Base-by-base conservation (phyloP, 2,329 filamentous ascomycete species). In the Aspergillus sergii region DNA sequence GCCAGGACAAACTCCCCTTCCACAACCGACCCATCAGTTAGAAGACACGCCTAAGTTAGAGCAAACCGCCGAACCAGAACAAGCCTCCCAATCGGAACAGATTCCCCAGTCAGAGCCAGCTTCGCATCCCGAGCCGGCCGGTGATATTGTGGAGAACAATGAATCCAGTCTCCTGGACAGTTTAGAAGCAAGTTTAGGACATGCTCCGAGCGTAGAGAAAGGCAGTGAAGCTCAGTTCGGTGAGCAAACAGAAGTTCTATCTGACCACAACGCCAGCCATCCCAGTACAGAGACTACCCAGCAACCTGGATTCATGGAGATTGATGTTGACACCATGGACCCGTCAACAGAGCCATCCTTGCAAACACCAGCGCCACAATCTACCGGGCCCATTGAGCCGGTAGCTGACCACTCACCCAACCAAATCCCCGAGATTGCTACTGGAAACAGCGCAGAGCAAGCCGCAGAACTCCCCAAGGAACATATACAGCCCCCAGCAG, bases 101-200 rank as follows among this genome's bases (percentile, higher is more conserved):
- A 28, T 19, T 39, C 12, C 21, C 6, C 21, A 19, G 26, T 7
- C 12, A 11, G 51, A 39, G 32, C 32, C 21, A 16, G 32, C n/a
- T 21, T 8, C 51, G 30, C 7, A 36, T 55, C n/a, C 51, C 14
- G 51, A 55, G 23, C 51, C 30, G 30, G 57, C 8, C 36, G 39
- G 51, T 36, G 48, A 58, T 23, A 16, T 46, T 23, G 36, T 50
- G 58, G 55, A 70, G 21, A 53, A 66, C 43, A 75, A 72, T 9
- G 80, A 81, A 59, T 70, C 79, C 34, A 82, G 84, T 72, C 68
- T 84, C 36, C 70, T 84, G 32, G 81, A 80, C 41, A 83, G 79
- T 60, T 68, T 84, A 28, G 82, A 85, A 66, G 77, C 76, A 28
- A 81, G 82, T 60, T 66, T 82, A 46, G 66, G 59, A 16, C 65